Base-by-base conservation (phyloP, 345 rosid genomes). In the Eucalyptus coolabah region DNA sequence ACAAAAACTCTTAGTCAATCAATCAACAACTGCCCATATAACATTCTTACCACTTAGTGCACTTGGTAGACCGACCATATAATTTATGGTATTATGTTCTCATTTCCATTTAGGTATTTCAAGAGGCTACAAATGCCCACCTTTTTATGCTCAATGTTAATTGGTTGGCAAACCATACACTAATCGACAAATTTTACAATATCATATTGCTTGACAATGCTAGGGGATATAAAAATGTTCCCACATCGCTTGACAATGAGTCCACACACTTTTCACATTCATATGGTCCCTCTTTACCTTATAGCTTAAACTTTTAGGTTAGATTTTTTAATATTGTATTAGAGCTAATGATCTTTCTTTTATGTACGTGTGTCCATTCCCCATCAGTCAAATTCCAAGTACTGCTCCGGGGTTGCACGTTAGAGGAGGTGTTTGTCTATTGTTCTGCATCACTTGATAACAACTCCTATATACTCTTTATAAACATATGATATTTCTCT, bases 371-470 rank as follows among this genome's bases (percentile, higher is more conserved):
- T 23, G 6, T 56, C 63, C 28, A 56, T 23, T 24, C 30, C 6
- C 63, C 63, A 56, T 56, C 6, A 56, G 6, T 56, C 12, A 23
- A 9, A 56, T 24, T 56, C 30, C 30, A 56, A 9, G 28, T 56
- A 24, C 3, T 9, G 3, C 30, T 56, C 63, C 2, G 0, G 28
- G 12, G 28, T 56, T 56, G 63, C 28, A 0, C 5, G 6, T 24
- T 2, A 56, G 63, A 56, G 63, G 2, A 56, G 26, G 28, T 23
- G 63, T 24, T 56, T 56, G 30, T 4, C 4, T 56, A 23, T 56
- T 21, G 13, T 56, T 24, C 13, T 1, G 3, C 28, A 9, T 56
- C 63, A 24, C 30, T 56, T 56, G 63, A 56, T 24, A 2, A 9
- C 12, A 24, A 1, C 5, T 56, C 60, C 1, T 54, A 2, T 54